Evolutionary conservation across 345 rosid species (phyloP), one percentile per base, ranked within the genome.

Genomic region (Orychophragmus violaceus): DNA sequence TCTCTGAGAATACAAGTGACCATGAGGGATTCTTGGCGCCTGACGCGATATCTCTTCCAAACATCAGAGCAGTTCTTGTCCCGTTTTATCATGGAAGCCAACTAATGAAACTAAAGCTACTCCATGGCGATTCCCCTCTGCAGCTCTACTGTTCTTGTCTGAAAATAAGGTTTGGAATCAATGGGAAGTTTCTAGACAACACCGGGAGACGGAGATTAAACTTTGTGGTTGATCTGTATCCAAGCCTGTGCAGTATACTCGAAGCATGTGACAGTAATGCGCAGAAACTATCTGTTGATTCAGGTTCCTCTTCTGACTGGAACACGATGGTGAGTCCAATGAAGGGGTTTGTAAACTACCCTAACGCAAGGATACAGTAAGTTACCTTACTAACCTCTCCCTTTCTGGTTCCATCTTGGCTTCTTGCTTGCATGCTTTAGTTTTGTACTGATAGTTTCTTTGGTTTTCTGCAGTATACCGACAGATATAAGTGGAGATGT

Each of bases 351-450:
- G 12, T 46, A 61, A 78, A 79, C 68, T 42, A 33, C 51, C 88
- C 95, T 2, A 88, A 77, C 22, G 68, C 80, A 22, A 88, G 92
- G 73, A 69, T 94, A 76, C 74, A 83, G 97, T 94, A 85, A 86
- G 92, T 81, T 63, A 13, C 25, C 6, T 70, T 41, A 35, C 41
- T 22, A 46, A 14, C 39, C 62, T 51, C 46, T 41, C 21, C 19
- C 46, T 41, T 41, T 6, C 21, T 16, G 3, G 46, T 14, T 41
- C n/a, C n/a, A n/a, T 37, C 18, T 39, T 19, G 12, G 49, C 39
- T 51, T 45, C 64, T 45, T 54, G 37, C 19, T 61, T 29, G 61
- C 14, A 41, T 70, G 37, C 21, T 48, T 9, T n/a, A n/a, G 53
- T 29, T 72, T 58, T 25, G 36, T 17, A 39, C 36, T 72, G 51